phyloP scores from a whole-genome alignment of 2,329 filamentous ascomycete species.

The Tympanopsis confertula region DNA sequence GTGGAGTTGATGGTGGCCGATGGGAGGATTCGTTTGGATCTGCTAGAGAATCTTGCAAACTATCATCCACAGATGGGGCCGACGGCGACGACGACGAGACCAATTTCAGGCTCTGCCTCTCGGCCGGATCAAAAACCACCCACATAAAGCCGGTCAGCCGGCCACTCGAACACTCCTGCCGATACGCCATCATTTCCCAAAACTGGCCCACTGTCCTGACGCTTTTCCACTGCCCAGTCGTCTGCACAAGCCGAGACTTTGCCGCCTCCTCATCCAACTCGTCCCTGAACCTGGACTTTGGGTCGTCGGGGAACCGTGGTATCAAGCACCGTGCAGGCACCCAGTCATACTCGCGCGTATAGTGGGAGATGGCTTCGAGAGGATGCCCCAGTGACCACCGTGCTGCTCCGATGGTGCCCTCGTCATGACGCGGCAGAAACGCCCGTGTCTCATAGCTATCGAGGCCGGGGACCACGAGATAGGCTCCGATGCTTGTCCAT shows the following conservation, averaged over 20 bases:
- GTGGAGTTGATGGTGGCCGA: slow-evolving; percentile 3
- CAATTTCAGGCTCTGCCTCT: slow-evolving; percentile 19
- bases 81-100: too few species aligned
- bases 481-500: slow-evolving; percentile 52
- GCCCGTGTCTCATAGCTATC: slow-evolving; percentile 70
- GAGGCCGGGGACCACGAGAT: slow-evolving; percentile 77
- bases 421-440: slow-evolving; percentile 53
- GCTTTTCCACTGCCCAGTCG: slow-evolving; percentile 66
- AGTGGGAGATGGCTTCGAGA: slow-evolving; percentile 52
- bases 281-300: slow-evolving; percentile 78
- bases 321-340: slow-evolving; percentile 75
- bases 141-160: slow-evolving; percentile 89
- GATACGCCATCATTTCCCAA: slow-evolving; percentile 96
- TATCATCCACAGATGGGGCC: not conserved
- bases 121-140: slow-evolving; percentile 64
- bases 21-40: not conserved
- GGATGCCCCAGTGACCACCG: slow-evolving; percentile 64
- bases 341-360: slow-evolving; percentile 36
- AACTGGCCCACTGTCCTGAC: slow-evolving; percentile 80
- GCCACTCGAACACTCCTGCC: slow-evolving; percentile 90
- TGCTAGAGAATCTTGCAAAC: too few species aligned
- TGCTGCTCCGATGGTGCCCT: slow-evolving; percentile 27
- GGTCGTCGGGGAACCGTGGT: slow-evolving; percentile 87
- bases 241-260: slow-evolving; percentile 39
- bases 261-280: slow-evolving; percentile 78